phyloP scores from a whole-genome alignment of 2,329 filamentous ascomycete species.

The Trichoderma pleuroti region DNA sequence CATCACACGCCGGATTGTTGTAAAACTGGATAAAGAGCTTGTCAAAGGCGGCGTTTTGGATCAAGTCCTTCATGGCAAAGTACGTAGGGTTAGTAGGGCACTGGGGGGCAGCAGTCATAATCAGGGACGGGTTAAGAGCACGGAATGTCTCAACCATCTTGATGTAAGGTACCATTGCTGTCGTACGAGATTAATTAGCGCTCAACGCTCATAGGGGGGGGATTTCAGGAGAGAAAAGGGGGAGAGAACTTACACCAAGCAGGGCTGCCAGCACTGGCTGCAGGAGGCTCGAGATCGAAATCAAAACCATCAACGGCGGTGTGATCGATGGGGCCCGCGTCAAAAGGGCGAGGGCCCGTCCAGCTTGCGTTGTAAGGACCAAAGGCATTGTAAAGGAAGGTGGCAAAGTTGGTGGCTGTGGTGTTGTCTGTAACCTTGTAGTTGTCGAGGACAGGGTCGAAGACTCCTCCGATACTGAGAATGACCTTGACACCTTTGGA shows the following conservation, averaged over 20 bases:
- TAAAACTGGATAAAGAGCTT: constrained; percentile 49
- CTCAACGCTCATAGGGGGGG: not conserved
- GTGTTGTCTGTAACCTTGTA: constrained; percentile 32
- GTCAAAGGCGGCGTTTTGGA: constrained; percentile 41
- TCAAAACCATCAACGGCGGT: constrained; percentile 41
- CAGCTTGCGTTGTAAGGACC: constrained; percentile 35
- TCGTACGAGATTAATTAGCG: not conserved
- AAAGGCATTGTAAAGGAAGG: constrained; percentile 39
- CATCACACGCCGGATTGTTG: constrained; percentile 43
- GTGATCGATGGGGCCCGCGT: constrained; percentile 27
- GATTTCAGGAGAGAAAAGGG: not conserved
- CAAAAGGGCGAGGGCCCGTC: constrained; percentile 39
- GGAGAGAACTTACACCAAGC: constrained; percentile 26
- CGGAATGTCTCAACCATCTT: constrained; percentile 38
- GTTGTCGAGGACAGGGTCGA: constrained; percentile 27
- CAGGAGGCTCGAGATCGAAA: constrained; percentile 37
- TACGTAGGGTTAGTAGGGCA: constrained; percentile 34
- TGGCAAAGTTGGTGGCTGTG: constrained; percentile 36
- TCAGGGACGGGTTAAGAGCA: constrained; percentile 28
- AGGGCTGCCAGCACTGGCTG: constrained; percentile 21
- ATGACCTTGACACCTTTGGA: constrained; percentile 41
- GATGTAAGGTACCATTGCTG: constrained; percentile 37
- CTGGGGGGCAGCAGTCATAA: constrained; percentile 46
- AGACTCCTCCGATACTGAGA: constrained; percentile 40
- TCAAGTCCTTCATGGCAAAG: constrained; percentile 37